phyloP scores from a whole-genome alignment of 2,329 filamentous ascomycete genomes.

The Zasmidium cellare region DNA sequence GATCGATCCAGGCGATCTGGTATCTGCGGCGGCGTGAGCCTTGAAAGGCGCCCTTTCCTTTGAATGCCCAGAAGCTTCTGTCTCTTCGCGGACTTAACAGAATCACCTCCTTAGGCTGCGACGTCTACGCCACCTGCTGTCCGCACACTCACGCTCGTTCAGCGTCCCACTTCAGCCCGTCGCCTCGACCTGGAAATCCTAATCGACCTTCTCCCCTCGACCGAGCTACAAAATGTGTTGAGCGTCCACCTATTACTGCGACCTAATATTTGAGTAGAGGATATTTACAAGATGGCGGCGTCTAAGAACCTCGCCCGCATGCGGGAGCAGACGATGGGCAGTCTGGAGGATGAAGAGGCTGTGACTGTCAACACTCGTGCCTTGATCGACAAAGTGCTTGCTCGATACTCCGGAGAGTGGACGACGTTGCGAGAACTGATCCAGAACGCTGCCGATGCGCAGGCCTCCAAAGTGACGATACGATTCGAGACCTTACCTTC shows the following conservation, averaged over 20 bases:
- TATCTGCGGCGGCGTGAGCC: neutral
- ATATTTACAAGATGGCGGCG: conserved; percentile 20
- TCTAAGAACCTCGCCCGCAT: conserved; percentile 47
- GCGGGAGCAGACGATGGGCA: conserved; percentile 81
- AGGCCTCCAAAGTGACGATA: conserved; percentile 83
- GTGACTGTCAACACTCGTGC: conserved; percentile 97
- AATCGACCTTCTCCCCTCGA: neutral
- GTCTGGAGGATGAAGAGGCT: conserved; percentile 89
- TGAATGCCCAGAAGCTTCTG: neutral
- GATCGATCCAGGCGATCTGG: neutral
- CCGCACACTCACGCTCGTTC: neutral
- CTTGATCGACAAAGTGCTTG: conserved; percentile 95
- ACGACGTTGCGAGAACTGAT: conserved; percentile 84
- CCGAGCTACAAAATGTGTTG: neutral
- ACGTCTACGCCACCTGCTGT: conserved; percentile 4
- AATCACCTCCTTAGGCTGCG: neutral
- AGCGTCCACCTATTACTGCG: neutral
- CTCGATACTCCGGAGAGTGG: conserved; percentile 95
- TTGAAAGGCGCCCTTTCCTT: neutral
- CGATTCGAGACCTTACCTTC: conserved; percentile 91
- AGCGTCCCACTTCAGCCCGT: neutral
- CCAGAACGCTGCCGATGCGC: conserved; percentile 97
- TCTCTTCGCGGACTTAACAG: neutral
- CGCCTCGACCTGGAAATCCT: neutral
- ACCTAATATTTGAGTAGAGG: neutral